Percentiles rank a stretch among this genome's conserved stretches.
These are phyloP conservation scores for Aaosphaeria arxii DNA, from an alignment of 2,329 filamentous ascomycete species.

Conservation along the genomic window DNA sequence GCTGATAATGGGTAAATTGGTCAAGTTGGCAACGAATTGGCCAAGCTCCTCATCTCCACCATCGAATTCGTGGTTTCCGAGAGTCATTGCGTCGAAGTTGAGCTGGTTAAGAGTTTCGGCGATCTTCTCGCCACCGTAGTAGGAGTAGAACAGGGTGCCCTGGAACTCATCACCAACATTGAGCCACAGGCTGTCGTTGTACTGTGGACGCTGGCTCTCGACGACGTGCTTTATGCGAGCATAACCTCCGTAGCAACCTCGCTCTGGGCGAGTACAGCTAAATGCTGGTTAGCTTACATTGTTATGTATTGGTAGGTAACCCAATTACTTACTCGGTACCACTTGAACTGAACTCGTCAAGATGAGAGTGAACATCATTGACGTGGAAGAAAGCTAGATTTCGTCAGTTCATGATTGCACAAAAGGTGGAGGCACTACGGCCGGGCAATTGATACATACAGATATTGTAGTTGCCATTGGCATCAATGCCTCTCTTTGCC, in stretches of 20 bases:
- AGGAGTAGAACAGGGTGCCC: conserved; percentile 65
- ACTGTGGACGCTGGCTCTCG: conserved; percentile 53
- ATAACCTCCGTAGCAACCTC: conserved; percentile 64
- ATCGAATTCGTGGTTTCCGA: conserved; percentile 68
- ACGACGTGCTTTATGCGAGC: conserved; percentile 61
- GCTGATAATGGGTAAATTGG: conserved; percentile 59
- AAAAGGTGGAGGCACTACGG: background rate
- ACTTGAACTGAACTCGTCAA: conserved; percentile 60
- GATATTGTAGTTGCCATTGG: conserved; percentile 33
- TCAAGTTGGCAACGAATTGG: conserved; percentile 60
- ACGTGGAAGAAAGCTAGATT: conserved; percentile 61
- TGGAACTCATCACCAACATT: conserved; percentile 70
- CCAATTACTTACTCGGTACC: conserved; percentile 40
- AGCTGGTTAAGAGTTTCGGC: conserved; percentile 64
- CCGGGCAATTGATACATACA: conserved; percentile 14
- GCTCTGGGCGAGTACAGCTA: conserved; percentile 56
- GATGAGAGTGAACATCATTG: conserved; percentile 67
- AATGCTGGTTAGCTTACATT: too few relatives aligned
- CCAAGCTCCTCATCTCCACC: conserved; percentile 62
- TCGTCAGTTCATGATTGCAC: background rate
- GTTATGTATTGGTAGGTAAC: too few relatives aligned
- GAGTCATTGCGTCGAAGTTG: conserved; percentile 65
- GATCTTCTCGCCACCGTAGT: conserved; percentile 67
- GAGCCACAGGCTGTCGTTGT: conserved; percentile 61
- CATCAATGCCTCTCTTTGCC: conserved; percentile 29